phyloP scores from a whole-genome alignment of 257 asterid genomes.

The Apocynum venetum region DNA sequence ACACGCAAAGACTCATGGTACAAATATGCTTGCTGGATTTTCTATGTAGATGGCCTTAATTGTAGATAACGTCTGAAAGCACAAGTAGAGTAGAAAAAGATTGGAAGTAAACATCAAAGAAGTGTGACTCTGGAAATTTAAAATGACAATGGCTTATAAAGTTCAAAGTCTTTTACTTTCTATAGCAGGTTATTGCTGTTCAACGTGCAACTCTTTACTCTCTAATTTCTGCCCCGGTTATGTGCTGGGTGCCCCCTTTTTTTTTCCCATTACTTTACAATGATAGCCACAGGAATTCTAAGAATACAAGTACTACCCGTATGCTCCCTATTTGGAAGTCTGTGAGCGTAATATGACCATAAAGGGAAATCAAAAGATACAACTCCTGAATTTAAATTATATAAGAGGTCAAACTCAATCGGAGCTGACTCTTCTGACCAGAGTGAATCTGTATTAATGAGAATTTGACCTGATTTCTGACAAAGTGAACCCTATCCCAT shows the following conservation, averaged over 20 bases:
- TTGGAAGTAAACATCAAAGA: neutral
- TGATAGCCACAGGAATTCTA: too few relatives aligned
- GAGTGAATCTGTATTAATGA: too few relatives aligned
- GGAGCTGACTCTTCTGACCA: neutral
- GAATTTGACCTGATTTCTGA: neutral
- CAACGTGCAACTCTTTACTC: too few relatives aligned
- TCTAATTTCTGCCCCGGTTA: too few relatives aligned
- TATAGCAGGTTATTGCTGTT: neutral
- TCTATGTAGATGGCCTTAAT: neutral
- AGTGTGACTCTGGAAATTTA: neutral
- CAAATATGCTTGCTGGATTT: neutral
- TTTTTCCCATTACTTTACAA: too few relatives aligned
- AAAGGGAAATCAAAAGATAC: too few relatives aligned
- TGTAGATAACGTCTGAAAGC: slow-evolving; percentile 8
- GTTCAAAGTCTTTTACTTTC: neutral
- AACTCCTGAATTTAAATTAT: too few relatives aligned
- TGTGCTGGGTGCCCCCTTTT: too few relatives aligned
- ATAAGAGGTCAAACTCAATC: too few relatives aligned
- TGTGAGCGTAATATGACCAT: neutral
- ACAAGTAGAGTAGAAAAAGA: neutral
- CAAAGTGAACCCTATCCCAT: neutral
- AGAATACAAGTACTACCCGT: neutral
- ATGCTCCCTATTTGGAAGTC: neutral
- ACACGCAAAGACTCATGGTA: neutral
- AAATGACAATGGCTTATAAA: neutral